phyloP scores from a whole-genome alignment of 1,139 yeast species.

The Scheffersomyces quercinus region DNA sequence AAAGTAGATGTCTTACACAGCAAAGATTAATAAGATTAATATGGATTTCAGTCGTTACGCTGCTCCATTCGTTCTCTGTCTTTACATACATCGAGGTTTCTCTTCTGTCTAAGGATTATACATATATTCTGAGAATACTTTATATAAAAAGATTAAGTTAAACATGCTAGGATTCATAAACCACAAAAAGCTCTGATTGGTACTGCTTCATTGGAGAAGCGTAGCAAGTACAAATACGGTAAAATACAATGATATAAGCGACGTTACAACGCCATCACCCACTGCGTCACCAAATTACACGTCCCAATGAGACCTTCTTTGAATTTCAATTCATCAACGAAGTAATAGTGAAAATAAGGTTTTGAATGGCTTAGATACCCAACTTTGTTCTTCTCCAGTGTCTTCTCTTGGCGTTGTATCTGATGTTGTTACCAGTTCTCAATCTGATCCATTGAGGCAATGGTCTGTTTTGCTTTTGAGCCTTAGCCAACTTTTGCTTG shows the following conservation, averaged over 20 bases:
- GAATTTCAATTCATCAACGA: not conserved
- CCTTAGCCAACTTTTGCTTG: conserved; percentile 99
- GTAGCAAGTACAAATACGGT: no score
- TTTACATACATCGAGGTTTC: no score
- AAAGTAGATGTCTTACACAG: no score
- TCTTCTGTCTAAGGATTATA: not conserved
- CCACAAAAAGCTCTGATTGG: no score
- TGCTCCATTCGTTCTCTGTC: no score
- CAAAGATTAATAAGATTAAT: no score
- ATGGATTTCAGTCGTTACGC: no score
- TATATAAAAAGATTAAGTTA: not conserved
- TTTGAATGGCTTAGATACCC: conserved; percentile 67
- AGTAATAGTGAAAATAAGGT: not conserved
- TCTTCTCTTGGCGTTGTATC: conserved; percentile 99
- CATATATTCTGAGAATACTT: not conserved
- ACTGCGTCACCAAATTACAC: no score
- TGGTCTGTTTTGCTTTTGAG: conserved; percentile 99
- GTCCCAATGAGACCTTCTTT: not conserved
- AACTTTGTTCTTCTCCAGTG: conserved; percentile 99
- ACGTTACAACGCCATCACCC: no score
- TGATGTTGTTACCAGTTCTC: conserved; percentile 96
- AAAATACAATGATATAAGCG: no score
- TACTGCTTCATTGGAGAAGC: no score
- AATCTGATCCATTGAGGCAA: conserved; percentile 99
- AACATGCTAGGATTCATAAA: not conserved